Base-by-base conservation (phyloP, 176 grass and related monocot genomes). In the Ampelocalamus luodianensis region DNA sequence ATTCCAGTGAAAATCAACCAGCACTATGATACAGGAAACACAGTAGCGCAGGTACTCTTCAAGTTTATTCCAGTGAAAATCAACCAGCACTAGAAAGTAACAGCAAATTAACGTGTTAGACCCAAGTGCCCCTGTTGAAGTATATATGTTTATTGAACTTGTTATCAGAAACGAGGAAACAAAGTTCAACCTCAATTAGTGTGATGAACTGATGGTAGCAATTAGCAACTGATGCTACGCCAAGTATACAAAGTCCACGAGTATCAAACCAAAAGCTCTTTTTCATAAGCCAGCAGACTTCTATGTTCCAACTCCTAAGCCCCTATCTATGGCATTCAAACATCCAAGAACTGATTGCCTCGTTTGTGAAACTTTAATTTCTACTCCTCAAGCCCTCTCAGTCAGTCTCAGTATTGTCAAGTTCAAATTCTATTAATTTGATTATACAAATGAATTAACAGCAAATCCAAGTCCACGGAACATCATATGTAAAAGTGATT, bases 401-500 rank as follows among this genome's bases (percentile, higher is more conserved):
- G 38, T 64, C 63, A 65, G 4, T 50, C 49, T 51, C 39, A 63
- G 29, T 81, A 53, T 62, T 26, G 24, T 55, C 60, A 59, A 48
- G 68, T 83, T 87, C n/a, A 68, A 79, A 56, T 63, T 79, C 29
- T 42, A 61, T 59, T 50, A 61, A 8, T 78, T 39, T 79, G 51
- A 62, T 72, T 27, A 62, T 64, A 43, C 11, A 59, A 50, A 27
- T 34, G 39, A 75, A 72, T 80, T 85, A 83, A 83, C 13, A 79
- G 63, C 12, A 37, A 79, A 61, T 83, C 36, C 85, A 78, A 79
- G 79, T 83, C 66, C 73, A 78, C 8, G 62, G 15, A 74, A 79
- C 56, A 81, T 50, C 23, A 26, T 58, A 24, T 29, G 45, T 11
- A 74, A 46, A 77, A 68, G 59, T 79, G 84, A 87, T 51, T 83